Evolutionary conservation across 2,329 filamentous ascomycete genomes (phyloP), one percentile per base, ranked within the genome.

Genomic region (Stagonosporopsis chrysanthemi): DNA sequence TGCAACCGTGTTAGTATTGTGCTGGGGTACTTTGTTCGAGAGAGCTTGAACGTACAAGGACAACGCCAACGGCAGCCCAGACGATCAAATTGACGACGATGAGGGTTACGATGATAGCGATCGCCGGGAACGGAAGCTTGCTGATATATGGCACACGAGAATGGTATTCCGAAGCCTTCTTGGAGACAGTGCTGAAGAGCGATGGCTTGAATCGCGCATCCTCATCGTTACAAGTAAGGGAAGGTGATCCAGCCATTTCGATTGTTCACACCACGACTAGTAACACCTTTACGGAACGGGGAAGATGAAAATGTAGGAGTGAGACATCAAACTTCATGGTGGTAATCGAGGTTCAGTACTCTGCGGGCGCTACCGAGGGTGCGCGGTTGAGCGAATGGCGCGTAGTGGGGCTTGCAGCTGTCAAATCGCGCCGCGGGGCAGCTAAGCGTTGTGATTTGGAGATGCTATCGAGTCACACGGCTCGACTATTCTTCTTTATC

Each of bases 21-120:
- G 6, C 6, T 39, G 29, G 14, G 35, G 2, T 9, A 15, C 6
- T 14, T 1, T 19, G n/a, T 6, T 5, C 8, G 15, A 26, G 22
- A n/a, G 15, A 39, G 23, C 9, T 2, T 15, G 5, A 6, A 68
- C 78, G 44, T 77, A 85, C 83, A 65, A 87, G 68, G 3, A 88
- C 81, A 60, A 87, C 80, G 9, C 81, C 85, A 9, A 83, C 82
- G 22, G 80, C 82, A 45, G 82, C 78, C 86, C 86, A 88, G 8
- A 85, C 83, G 2, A 85, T 49, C 3, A 83, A 66, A 70, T 88
- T 88, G 48, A 86, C 71, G 4, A 80, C 45, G 1, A 82, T 77
- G 38, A 88, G 73, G 0, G 83, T 73, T 1, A 81, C 43, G 26
- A 88, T 86, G 28, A 88, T 86, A 1, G 81, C 82, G 36, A 88